phyloP scores from a whole-genome alignment of 1,284 basidiomycete species.

The Rhodofomes roseus region DNA sequence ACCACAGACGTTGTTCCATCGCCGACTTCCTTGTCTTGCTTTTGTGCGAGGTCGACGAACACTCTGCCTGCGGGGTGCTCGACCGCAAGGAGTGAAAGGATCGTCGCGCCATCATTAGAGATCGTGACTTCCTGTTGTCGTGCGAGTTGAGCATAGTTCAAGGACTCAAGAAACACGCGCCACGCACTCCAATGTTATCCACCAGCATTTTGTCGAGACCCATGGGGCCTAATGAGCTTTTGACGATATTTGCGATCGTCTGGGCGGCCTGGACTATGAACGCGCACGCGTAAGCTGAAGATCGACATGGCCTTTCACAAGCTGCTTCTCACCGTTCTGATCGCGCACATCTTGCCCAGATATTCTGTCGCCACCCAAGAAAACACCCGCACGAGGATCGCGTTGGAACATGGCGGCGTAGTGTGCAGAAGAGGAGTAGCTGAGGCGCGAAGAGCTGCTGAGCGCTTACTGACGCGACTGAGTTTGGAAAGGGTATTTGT shows the following conservation, averaged over 20 bases:
- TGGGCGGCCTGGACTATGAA: constrained; percentile 86
- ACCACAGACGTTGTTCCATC: constrained; percentile 99
- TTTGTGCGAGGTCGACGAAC: constrained; percentile 97
- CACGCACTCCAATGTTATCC: constrained; percentile 91
- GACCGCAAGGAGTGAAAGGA: constrained; percentile 88
- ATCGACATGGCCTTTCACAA: not conserved
- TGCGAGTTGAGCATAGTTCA: not conserved
- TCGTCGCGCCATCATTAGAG: constrained; percentile 99
- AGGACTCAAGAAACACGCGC: not conserved
- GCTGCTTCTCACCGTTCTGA: constrained; percentile 78
- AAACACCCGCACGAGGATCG: constrained; percentile 83
- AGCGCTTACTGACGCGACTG: not conserved
- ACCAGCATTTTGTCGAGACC: constrained; percentile 98
- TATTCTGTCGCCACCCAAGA: constrained; percentile 91
- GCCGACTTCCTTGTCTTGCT: constrained; percentile 99
- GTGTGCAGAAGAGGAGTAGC: not conserved
- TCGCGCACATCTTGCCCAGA: constrained; percentile 95
- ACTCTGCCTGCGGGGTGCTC: constrained; percentile 95
- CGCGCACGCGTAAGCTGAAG: not conserved
- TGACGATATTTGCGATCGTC: constrained; percentile 96
- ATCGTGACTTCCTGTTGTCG: constrained; percentile 89
- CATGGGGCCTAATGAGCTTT: constrained; percentile 93
- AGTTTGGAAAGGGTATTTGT: no score
- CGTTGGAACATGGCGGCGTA: constrained; percentile 68
- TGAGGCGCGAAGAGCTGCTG: not conserved